Evolutionary conservation across 2,329 filamentous ascomycete species (phyloP), one percentile per base, ranked within the genome.

Genomic region (Nemania bipapillata): DNA sequence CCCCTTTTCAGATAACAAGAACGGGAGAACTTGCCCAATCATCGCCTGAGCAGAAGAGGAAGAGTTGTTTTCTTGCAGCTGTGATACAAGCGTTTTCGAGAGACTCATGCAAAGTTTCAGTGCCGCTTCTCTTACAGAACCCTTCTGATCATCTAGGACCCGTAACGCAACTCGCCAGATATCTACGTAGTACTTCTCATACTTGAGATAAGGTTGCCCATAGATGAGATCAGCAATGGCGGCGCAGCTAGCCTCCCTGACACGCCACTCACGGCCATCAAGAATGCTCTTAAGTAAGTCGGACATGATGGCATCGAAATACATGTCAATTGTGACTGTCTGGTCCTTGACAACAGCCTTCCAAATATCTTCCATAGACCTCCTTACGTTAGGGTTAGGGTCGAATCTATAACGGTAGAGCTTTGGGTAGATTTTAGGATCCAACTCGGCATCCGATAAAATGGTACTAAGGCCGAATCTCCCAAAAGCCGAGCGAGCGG

Each of bases 311-410:
- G 89, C 88, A 72, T 97, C 91, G 76, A 98, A 97, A 79, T 98
- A 87, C 20, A 86, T 83, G 71, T 96, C 90, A 50, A 98, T 87
- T 0, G 92, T 92, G 0, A 87, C 85, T 20, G 88, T 90, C 1
- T 93, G 88, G 74, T 98, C 94, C 77, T 96, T 97, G 62, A 98
- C 94, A n/a, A 99, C 83, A 0, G 95, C 91, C 75, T 92, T 94
- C 96, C 96, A 99, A 72, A 99, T 98, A 70, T 96, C 93, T 65
- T 97, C 94, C 96, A 99, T 99, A 0, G 95, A 97, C 55, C 90
- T 87, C 78, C 95, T 93, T 12, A 98, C 96, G 72, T 97, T 97
- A 1, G 90, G 86, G 77, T 97, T 98, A 0, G 96, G 96, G 79
- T 99, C 96, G 70, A 98, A 98, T 57, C 94, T 87, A 80, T 98